Evolutionary conservation across 768 basidiomycete genomes (phyloP).

Genomic region (Termitomyces bulborhizus): DNA sequence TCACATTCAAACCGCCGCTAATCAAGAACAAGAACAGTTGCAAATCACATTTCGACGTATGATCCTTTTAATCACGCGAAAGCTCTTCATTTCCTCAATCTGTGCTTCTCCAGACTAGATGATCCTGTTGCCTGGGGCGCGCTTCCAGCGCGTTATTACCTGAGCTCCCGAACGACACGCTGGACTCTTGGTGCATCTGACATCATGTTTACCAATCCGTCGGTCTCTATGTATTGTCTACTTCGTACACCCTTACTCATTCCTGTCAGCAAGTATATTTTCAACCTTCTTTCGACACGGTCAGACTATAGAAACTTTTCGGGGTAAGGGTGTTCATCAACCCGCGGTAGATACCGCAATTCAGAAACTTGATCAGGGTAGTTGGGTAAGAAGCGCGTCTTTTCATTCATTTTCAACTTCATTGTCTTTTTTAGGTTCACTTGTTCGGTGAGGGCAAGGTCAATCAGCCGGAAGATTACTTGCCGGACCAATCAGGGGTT

Average conservation of each 20-base stretch:
- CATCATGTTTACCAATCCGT: slow-evolving; percentile 93
- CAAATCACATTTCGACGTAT: slow-evolving; percentile 92
- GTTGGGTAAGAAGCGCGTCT: slow-evolving; percentile 60
- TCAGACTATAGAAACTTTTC: slow-evolving; percentile 88
- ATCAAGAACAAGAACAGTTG: slow-evolving; percentile 41
- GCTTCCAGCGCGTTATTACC: slow-evolving; percentile 60
- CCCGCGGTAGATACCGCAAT: slow-evolving; percentile 82
- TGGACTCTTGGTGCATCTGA: slow-evolving; percentile 94
- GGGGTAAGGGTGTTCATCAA: slow-evolving; percentile 88
- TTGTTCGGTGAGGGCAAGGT: slow-evolving; percentile 89
- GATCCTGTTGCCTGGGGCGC: slow-evolving; percentile 87
- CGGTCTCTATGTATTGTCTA: slow-evolving; percentile 23
- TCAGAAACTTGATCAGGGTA: slow-evolving; percentile 69
- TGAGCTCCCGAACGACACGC: slow-evolving; percentile 54
- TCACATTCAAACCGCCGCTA: not conserved
- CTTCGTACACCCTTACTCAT: slow-evolving; percentile 6
- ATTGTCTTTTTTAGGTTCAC: slow-evolving; percentile 57
- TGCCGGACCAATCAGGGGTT: slow-evolving; percentile 31
- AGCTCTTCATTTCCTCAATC: slow-evolving; percentile 1
- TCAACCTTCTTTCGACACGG: slow-evolving; percentile 83
- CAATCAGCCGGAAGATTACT: slow-evolving; percentile 61
- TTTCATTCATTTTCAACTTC: not conserved
- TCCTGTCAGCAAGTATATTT: slow-evolving; percentile 54
- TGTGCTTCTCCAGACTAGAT: slow-evolving; percentile 51
- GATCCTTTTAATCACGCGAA: slow-evolving; percentile 21